Evolutionary conservation across 169 alveolate species (phyloP).

Genomic region (Pseudocohnilembus persalinus): DNA sequence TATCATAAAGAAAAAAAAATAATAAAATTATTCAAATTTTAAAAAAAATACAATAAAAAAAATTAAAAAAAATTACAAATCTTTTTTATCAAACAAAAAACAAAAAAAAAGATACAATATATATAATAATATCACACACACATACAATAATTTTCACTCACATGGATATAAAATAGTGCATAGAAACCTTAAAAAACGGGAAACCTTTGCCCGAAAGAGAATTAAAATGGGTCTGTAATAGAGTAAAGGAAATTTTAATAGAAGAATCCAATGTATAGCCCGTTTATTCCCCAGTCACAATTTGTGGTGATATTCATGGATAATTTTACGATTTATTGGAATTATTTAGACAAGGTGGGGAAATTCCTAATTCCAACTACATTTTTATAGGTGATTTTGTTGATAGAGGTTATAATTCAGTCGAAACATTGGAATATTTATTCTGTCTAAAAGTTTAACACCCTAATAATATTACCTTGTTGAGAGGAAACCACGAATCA

Average conservation of each 20-base stretch:
- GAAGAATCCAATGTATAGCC: slow-evolving; percentile 86
- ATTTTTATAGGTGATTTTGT: slow-evolving; percentile 87
- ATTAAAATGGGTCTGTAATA: slow-evolving; percentile 75
- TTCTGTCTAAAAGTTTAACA: slow-evolving; percentile 73
- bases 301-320: slow-evolving; percentile 89
- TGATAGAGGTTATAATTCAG: slow-evolving; percentile 81
- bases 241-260: slow-evolving; percentile 74
- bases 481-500: slow-evolving; percentile 87
- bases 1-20: too few relatives aligned
- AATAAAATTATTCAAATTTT: too few relatives aligned
- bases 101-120: too few relatives aligned
- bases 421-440: slow-evolving; percentile 80
- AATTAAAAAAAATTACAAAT: too few relatives aligned
- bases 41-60: too few relatives aligned
- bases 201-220: slow-evolving; percentile 77
- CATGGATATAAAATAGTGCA: slow-evolving; percentile 57
- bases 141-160: too few relatives aligned
- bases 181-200: slow-evolving; percentile 64
- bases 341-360: slow-evolving; percentile 80
- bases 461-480: slow-evolving; percentile 73
- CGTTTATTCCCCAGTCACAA: slow-evolving; percentile 82
- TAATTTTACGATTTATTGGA: slow-evolving; percentile 79
- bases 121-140: neutral
- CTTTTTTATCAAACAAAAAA: neutral
- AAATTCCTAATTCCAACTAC: slow-evolving; percentile 68